A percentile compares a stretch with the other conserved stretches of the same genome.
phyloP scores from a whole-genome alignment of 2,329 filamentous ascomycete species.

The Epichloe typhina region DNA sequence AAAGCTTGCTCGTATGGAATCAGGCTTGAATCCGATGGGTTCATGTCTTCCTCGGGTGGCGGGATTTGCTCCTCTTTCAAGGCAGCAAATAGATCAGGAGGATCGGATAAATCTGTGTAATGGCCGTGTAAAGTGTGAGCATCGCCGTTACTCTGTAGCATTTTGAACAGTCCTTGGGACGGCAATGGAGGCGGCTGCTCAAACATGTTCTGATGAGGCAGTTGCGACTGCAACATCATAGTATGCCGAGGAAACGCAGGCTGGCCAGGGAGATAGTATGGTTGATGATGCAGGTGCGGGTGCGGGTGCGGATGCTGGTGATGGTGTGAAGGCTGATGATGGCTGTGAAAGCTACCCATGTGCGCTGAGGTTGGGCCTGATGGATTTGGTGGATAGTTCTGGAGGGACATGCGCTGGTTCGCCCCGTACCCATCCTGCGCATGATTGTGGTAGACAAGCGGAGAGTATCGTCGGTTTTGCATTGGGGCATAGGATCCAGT shows the following conservation, averaged over 20 bases:
- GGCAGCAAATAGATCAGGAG: constrained; percentile 64
- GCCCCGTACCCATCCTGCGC: constrained; percentile 45
- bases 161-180: constrained; percentile 61
- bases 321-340: constrained; percentile 10
- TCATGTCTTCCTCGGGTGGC: constrained; percentile 71
- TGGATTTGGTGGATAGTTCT: constrained; percentile 13
- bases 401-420: constrained; percentile 42
- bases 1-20: constrained; percentile 67
- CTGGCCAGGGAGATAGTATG: constrained; percentile 40
- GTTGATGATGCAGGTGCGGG: constrained; percentile 26
- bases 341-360: constrained; percentile 38
- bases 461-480: constrained; percentile 40
- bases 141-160: constrained; percentile 64
- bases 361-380: constrained; percentile 31
- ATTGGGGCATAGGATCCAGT: constrained; percentile 56
- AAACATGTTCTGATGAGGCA: constrained; percentile 38
- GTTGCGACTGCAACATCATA: constrained; percentile 39
- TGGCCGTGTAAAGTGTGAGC: constrained; percentile 53
- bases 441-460: constrained; percentile 47
- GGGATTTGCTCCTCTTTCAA: constrained; percentile 60
- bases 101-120: constrained; percentile 61
- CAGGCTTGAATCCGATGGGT: constrained; percentile 61
- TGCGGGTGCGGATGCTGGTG: constrained; percentile 17
- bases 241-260: constrained; percentile 39
- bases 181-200: constrained; percentile 49